These are phyloP conservation scores for Cystobasidium onofrii DNA, from an alignment of 768 basidiomycete genomes.

Conservation along the genomic window DNA sequence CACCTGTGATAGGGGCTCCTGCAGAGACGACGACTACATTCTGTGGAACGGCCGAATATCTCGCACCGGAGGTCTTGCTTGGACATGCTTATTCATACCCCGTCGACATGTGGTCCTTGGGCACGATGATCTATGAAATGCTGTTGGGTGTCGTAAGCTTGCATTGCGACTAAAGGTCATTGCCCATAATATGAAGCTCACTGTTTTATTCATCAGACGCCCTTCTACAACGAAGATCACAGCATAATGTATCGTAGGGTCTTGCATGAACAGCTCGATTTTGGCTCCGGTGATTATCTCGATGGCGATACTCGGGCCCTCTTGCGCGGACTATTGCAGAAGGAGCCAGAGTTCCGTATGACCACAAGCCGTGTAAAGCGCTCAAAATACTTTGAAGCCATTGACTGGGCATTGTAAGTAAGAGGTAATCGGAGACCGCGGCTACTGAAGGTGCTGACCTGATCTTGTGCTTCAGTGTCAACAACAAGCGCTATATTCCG, in stretches of 20 bases:
- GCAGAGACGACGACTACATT: constrained; percentile 72
- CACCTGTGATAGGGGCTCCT: constrained; percentile 8
- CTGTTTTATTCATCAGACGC: constrained; percentile 55
- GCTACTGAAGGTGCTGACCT: constrained; percentile 7
- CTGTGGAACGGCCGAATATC: constrained; percentile 86
- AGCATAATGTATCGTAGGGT: constrained; percentile 91
- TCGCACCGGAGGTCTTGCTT: constrained; percentile 93
- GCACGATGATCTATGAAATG: constrained; percentile 97
- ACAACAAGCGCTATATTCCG: constrained; percentile 89
- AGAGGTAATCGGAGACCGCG: too few relatives aligned
- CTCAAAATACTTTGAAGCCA: constrained; percentile 91
- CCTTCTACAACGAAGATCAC: constrained; percentile 86
- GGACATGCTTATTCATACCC: constrained; percentile 83
- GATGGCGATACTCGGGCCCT: constrained; percentile 92
- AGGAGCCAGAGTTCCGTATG: constrained; percentile 80
- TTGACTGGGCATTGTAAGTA: constrained; percentile 52
- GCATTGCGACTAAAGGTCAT: background rate
- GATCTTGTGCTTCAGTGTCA: constrained; percentile 55
- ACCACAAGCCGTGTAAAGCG: constrained; percentile 87
- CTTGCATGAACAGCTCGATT: constrained; percentile 76
- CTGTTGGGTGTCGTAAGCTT: constrained; percentile 76
- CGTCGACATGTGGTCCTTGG: constrained; percentile 97
- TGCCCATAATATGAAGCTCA: background rate
- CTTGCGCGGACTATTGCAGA: constrained; percentile 89
- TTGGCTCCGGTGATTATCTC: constrained; percentile 66